Evolutionary conservation across 169 alveolate genomes (phyloP).

Genomic region (Plasmodium berghei): DNA sequence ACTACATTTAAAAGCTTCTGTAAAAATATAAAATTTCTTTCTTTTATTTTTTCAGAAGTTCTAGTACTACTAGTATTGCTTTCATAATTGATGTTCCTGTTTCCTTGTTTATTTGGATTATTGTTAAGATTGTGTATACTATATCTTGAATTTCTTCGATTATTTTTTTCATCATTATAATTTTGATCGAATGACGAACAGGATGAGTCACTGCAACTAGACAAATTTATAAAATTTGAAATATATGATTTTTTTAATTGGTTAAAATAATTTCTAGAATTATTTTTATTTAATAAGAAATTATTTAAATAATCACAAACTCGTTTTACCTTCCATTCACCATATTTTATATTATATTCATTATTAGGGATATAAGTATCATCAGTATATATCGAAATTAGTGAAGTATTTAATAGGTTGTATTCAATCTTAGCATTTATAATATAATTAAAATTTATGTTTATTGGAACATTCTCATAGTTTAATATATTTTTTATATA

Average conservation of each 20-base stretch:
- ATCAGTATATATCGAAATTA: constrained; percentile 73
- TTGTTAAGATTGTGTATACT: neutral
- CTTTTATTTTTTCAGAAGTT: neutral
- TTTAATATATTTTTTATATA: constrained; percentile 60
- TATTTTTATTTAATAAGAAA: neutral
- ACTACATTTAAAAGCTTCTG: constrained; percentile 46
- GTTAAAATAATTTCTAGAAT: neutral
- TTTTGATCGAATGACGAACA: neutral
- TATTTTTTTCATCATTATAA: too few relatives aligned
- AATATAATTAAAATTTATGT: constrained; percentile 32
- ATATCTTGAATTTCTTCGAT: neutral
- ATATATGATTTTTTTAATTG: neutral
- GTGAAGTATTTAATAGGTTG: constrained; percentile 33
- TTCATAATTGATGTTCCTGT: neutral
- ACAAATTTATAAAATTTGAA: neutral
- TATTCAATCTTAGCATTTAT: constrained; percentile 61
- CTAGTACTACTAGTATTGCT: neutral
- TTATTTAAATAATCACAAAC: neutral
- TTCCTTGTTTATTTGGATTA: too few relatives aligned
- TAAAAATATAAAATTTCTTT: constrained; percentile 46
- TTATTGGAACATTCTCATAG: constrained; percentile 55
- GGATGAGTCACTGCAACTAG: neutral
- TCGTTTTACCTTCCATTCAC: constrained; percentile 68
- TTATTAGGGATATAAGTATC: constrained; percentile 50
- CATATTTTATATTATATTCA: constrained; percentile 56